Evolutionary conservation across 768 basidiomycete species (phyloP).

Genomic region (Russula sp.): DNA sequence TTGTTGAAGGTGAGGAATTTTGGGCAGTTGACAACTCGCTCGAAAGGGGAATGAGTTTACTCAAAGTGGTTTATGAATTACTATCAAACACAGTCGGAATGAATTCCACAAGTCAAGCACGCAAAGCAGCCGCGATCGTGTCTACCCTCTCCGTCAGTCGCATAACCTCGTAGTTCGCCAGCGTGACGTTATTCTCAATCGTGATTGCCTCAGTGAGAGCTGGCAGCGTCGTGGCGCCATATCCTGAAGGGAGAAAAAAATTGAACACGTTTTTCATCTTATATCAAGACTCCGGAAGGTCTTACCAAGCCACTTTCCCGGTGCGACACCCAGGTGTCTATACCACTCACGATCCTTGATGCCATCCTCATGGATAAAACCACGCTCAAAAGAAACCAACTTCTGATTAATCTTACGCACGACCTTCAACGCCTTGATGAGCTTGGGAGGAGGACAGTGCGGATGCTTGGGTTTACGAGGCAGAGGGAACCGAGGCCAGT

Average conservation of each 20-base stretch:
- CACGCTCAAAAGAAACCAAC: slow-evolving; percentile 68
- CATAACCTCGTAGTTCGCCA: slow-evolving; percentile 58
- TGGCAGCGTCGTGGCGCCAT: slow-evolving; percentile 83
- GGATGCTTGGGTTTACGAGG: slow-evolving; percentile 20
- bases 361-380: slow-evolving; percentile 75
- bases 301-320: slow-evolving; percentile 80
- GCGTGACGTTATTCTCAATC: slow-evolving; percentile 59
- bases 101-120: slow-evolving; percentile 20
- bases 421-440: slow-evolving; percentile 58
- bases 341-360: slow-evolving; percentile 86
- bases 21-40: not conserved
- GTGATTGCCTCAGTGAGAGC: slow-evolving; percentile 74
- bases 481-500: slow-evolving; percentile 15
- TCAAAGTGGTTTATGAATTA: not conserved
- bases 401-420: slow-evolving; percentile 62
- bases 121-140: slow-evolving; percentile 37
- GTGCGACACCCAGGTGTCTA: slow-evolving; percentile 78
- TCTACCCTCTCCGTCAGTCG: slow-evolving; percentile 56
- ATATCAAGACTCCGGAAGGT: slow-evolving; percentile 12
- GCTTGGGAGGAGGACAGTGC: slow-evolving; percentile 36
- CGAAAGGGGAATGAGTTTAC: not conserved
- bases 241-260: slow-evolving; percentile 45
- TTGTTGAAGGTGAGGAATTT: not conserved
- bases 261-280: not conserved
- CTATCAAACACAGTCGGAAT: slow-evolving; percentile 4